phyloP scores from a whole-genome alignment of 1,139 yeast genomes.

The Blastobotrys capitulatus region DNA sequence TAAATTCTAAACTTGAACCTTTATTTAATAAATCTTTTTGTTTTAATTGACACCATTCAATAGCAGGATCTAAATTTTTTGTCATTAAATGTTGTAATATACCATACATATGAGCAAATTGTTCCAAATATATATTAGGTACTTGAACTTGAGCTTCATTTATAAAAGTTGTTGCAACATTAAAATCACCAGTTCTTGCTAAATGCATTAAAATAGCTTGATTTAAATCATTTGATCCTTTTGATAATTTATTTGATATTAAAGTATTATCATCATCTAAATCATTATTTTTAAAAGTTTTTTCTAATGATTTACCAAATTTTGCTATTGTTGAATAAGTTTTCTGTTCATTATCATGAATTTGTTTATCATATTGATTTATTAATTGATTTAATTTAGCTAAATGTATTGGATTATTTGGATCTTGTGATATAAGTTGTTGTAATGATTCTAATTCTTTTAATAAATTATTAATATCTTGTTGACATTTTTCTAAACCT shows the following conservation, averaged over 20 bases:
- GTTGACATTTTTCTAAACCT: slow-evolving; percentile 26
- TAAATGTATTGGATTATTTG: neutral
- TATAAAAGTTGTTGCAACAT: slow-evolving; percentile 32
- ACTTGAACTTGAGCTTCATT: slow-evolving; percentile 32
- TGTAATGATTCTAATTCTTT: slow-evolving; percentile 26
- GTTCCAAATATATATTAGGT: slow-evolving; percentile 30
- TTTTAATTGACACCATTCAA: slow-evolving; percentile 39
- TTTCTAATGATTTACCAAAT: slow-evolving; percentile 33
- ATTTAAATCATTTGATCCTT: slow-evolving; percentile 28
- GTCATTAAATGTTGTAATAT: slow-evolving; percentile 32
- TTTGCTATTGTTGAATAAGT: slow-evolving; percentile 30
- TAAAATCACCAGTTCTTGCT: slow-evolving; percentile 41
- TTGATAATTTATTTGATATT: slow-evolving; percentile 24
- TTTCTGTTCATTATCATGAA: slow-evolving; percentile 29
- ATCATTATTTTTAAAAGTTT: slow-evolving; percentile 22
- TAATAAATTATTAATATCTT: slow-evolving; percentile 29
- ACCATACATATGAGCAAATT: slow-evolving; percentile 35
- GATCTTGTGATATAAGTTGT: slow-evolving; percentile 14
- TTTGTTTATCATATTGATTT: slow-evolving; percentile 9
- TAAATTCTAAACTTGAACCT: slow-evolving; percentile 50
- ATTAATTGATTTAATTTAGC: slow-evolving; percentile 8
- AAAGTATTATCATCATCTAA: slow-evolving; percentile 6
- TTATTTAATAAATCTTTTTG: slow-evolving; percentile 26
- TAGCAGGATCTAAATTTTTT: slow-evolving; percentile 36
- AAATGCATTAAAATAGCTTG: slow-evolving; percentile 42